Evolutionary conservation across 163 green algal species (phyloP), one percentile per base, ranked within the genome.

Genomic region (Picocystis sp.): DNA sequence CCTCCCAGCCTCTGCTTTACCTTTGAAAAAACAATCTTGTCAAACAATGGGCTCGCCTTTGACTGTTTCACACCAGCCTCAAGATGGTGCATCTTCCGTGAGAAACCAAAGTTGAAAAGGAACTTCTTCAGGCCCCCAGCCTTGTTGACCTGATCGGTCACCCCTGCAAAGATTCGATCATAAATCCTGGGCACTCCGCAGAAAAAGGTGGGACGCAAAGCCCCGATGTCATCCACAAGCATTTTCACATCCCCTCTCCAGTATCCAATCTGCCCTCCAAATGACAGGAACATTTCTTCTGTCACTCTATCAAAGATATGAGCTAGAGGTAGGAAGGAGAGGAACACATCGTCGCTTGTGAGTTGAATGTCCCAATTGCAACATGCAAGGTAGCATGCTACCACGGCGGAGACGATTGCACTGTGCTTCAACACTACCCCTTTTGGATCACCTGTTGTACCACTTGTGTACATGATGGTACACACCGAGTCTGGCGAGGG

Each of bases 381-480:
- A 8, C 29, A 38, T 38, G 29, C 29, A 38, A 38, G 29, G 29
- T 38, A 38, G 29, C 29, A 25, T 23, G 15, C 47, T 10, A 22
- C 17, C 3, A 34, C 47, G 3, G 47, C 53, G 3, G n/a, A 47
- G 43, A 93, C 56, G 25, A 96, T 56, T 13, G 74, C 77, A 6
- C 44, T 46, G 56, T 97, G 88, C 0, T 69, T 86, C 48, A 93
- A 64, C 70, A 92, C 76, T 49, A 97, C 88, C 14, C 85, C 86
- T 77, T 77, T 73, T 38, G 70, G 64, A 45, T 81, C 53, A 3
- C 79, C 80, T 0, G 80, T 90, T 17, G 80, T 87, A 23, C 77
- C 79, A 15, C 53, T 76, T 11, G 86, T 95, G 75, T 95, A 95
- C 82, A 94, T 94, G 66, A 95, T 94, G 65, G 79, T 92, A 57